A percentile compares a stretch with the other conserved stretches of the same genome.
Conservation (phyloP, 2,329 filamentous ascomycete genomes). For the Calonectria hawksworthii region DNA sequence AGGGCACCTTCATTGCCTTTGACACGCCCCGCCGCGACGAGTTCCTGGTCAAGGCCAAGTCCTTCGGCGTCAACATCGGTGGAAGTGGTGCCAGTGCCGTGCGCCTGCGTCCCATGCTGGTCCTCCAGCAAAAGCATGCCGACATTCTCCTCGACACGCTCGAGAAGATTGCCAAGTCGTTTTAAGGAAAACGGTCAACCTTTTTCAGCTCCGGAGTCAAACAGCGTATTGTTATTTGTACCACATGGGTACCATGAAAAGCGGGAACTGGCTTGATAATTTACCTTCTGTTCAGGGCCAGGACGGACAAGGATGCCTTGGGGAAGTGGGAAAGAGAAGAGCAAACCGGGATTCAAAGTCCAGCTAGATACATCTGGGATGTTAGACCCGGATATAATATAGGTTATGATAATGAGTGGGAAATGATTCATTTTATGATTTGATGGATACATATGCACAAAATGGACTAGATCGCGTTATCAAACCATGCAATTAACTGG, state of each 20-base stretch:
- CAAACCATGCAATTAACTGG: neutral
- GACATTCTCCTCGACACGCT: constrained; percentile 85
- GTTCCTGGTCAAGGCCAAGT: constrained; percentile 84
- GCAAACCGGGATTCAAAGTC: neutral
- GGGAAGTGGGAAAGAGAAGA: neutral
- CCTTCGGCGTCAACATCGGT: constrained; percentile 87
- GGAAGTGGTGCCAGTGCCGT: constrained; percentile 84
- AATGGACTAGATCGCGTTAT: neutral
- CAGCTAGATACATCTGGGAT: neutral
- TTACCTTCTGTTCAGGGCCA: neutral
- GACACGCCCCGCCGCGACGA: constrained; percentile 85
- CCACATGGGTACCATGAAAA: neutral
- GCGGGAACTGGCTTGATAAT: neutral
- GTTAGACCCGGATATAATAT: neutral
- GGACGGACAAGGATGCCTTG: neutral
- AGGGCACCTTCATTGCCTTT: constrained; percentile 94
- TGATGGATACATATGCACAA: neutral
- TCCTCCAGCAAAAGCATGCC: constrained; percentile 92
- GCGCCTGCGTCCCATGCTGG: constrained; percentile 87
- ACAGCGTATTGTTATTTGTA: neutral
- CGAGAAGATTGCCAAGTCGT: constrained; percentile 77
- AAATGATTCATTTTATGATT: neutral
- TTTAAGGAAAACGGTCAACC: constrained; percentile 30
- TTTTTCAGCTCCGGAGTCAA: neutral
- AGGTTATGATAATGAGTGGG: neutral